A percentile compares a stretch with the other conserved stretches of the same genome.
Evolutionary conservation across 805 yeast species (phyloP).

Genomic region (Yamadazyma kitorensis): DNA sequence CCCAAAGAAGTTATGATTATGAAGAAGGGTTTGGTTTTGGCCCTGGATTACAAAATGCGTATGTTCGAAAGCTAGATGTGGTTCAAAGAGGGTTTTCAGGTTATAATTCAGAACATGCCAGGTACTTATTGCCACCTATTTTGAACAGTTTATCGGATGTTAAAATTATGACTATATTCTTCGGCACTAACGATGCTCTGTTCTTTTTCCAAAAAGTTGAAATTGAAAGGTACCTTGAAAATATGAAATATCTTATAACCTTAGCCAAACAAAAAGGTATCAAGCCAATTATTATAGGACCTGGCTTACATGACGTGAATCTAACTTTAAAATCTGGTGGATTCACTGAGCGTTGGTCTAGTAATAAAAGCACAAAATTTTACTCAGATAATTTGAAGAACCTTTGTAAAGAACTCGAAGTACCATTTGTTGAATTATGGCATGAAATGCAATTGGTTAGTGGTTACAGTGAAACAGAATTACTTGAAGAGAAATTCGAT

Average conservation of each 20-base stretch:
- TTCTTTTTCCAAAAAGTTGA: slow-evolving; percentile 44
- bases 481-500: slow-evolving; percentile 33
- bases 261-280: slow-evolving; percentile 41
- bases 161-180: slow-evolving; percentile 57
- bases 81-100: slow-evolving; percentile 77
- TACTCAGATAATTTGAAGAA: slow-evolving; percentile 52
- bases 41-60: slow-evolving; percentile 47
- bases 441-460: slow-evolving; percentile 34
- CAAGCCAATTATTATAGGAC: slow-evolving; percentile 58
- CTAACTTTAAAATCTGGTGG: slow-evolving; percentile 3
- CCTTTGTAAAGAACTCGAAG: slow-evolving; percentile 43
- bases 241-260: slow-evolving; percentile 43
- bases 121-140: slow-evolving; percentile 35
- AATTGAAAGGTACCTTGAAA: slow-evolving; percentile 45
- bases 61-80: slow-evolving; percentile 63
- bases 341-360: slow-evolving; percentile 24
- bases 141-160: slow-evolving; percentile 41
- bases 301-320: slow-evolving; percentile 52
- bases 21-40: slow-evolving; percentile 44
- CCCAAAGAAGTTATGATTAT: slow-evolving; percentile 49
- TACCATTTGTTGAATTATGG: slow-evolving; percentile 62
- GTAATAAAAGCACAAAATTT: slow-evolving; percentile 39
- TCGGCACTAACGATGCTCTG: slow-evolving; percentile 75
- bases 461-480: slow-evolving; percentile 34
- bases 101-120: slow-evolving; percentile 64